Evolutionary conservation across 176 grass and related monocot species (phyloP).

Genomic region (Hsuehochloa calcarea): DNA sequence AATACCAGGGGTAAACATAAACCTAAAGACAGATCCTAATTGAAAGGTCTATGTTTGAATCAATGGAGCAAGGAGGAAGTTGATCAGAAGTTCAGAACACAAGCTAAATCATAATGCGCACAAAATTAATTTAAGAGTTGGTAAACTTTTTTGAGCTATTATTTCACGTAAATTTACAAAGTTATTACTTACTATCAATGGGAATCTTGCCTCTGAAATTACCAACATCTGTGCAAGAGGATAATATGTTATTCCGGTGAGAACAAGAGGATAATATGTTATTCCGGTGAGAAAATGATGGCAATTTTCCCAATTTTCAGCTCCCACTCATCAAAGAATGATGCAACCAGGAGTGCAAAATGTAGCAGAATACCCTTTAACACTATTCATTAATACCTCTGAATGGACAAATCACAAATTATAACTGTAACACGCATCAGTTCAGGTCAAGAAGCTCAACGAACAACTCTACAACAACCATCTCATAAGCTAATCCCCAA

Average conservation of each 20-base stretch:
- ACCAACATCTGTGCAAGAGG: not conserved
- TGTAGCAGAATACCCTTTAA: not conserved
- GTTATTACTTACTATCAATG: not conserved
- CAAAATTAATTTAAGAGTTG: not conserved
- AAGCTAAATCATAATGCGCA: not conserved
- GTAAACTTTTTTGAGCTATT: not conserved
- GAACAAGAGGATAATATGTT: not conserved
- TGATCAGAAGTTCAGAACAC: not conserved
- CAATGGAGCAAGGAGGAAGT: not conserved
- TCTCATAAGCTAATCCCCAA: slow-evolving; percentile 39
- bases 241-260: not conserved
- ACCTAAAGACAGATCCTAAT: not conserved
- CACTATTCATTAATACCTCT: slow-evolving; percentile 23
- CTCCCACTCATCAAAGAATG: not conserved
- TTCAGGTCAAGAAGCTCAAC: slow-evolving; percentile 33
- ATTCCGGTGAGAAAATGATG: not conserved
- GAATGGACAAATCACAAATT: slow-evolving; percentile 31
- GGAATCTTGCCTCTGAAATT: not conserved
- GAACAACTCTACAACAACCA: slow-evolving; percentile 53
- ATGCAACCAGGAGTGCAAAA: not conserved
- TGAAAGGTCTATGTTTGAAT: not conserved
- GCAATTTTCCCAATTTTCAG: not conserved
- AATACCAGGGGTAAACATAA: not conserved
- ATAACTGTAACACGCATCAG: slow-evolving; percentile 3
- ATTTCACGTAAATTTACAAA: not conserved